Percentiles rank a stretch among this genome's conserved stretches.
phyloP scores from a whole-genome alignment of 2,329 filamentous ascomycete genomes.

The Epichloe gansuensis region DNA sequence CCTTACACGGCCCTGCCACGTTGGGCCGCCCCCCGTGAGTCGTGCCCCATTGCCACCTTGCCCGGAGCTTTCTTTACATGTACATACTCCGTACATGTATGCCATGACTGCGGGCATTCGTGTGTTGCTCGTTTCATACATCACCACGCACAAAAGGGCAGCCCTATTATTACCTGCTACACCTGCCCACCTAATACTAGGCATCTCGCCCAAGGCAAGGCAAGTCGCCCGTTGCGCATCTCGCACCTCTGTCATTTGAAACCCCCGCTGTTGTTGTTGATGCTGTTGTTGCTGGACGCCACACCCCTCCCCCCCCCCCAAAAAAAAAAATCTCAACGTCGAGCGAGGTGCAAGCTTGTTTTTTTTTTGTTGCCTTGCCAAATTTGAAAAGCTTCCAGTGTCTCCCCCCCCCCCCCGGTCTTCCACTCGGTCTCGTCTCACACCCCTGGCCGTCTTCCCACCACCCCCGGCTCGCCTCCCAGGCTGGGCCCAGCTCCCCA shows the following conservation, averaged over 20 bases:
- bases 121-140: neutral
- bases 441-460: neutral
- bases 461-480: conserved; percentile 3
- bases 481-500: conserved; percentile 9
- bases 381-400: neutral
- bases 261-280: neutral
- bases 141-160: neutral
- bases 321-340: neutral
- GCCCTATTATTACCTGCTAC: neutral
- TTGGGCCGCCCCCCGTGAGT: no score
- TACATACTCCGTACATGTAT: no score
- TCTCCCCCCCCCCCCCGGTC: no score
- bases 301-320: neutral
- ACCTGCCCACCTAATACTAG: no score
- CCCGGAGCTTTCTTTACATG: neutral
- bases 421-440: neutral
- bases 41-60: neutral
- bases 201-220: no score
- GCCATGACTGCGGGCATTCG: neutral
- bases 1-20: no score
- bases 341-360: neutral
- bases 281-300: neutral
- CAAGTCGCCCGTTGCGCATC: no score
- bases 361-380: no score
- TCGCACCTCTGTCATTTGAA: neutral